phyloP scores from a whole-genome alignment of 371 early-diverging fungal genomes.

The Syncephalastrum sp. region DNA sequence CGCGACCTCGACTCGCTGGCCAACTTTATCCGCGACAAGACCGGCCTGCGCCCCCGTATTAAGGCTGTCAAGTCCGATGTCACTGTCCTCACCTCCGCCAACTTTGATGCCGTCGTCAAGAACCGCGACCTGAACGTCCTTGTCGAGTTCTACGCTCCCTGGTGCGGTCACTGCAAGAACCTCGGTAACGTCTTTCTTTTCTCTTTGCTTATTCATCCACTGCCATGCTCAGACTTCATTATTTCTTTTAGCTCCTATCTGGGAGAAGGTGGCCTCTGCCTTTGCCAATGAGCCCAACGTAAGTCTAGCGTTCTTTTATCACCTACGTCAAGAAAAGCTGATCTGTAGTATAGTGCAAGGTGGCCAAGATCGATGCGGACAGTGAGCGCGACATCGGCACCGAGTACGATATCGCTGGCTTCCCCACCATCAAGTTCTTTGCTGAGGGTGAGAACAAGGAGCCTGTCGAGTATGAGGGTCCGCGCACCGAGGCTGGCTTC shows the following conservation, averaged over 20 bases:
- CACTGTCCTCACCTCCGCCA: constrained; percentile 57
- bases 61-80: constrained; percentile 65
- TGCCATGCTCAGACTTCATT: not conserved
- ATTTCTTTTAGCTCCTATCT: constrained; percentile 56
- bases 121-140: constrained; percentile 65
- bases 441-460: constrained; percentile 62
- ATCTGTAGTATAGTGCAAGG: constrained; percentile 48
- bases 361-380: constrained; percentile 92
- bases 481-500: constrained; percentile 80
- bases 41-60: constrained; percentile 68
- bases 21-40: constrained; percentile 75
- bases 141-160: constrained; percentile 86
- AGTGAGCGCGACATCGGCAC: constrained; percentile 49
- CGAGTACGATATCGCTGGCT: constrained; percentile 71
- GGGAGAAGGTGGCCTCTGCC: constrained; percentile 58
- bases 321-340: not conserved
- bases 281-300: constrained; percentile 49
- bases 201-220: not conserved
- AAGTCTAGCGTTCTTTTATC: constrained; percentile 4
- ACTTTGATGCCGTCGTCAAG: constrained; percentile 68
- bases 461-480: constrained; percentile 75
- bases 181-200: constrained; percentile 34
- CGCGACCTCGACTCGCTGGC: constrained; percentile 79
- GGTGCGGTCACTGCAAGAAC: constrained; percentile 87
- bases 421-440: constrained; percentile 91